Conservation (phyloP, 1,139 yeast species). For the Kluyveromyces marxianus region DNA sequence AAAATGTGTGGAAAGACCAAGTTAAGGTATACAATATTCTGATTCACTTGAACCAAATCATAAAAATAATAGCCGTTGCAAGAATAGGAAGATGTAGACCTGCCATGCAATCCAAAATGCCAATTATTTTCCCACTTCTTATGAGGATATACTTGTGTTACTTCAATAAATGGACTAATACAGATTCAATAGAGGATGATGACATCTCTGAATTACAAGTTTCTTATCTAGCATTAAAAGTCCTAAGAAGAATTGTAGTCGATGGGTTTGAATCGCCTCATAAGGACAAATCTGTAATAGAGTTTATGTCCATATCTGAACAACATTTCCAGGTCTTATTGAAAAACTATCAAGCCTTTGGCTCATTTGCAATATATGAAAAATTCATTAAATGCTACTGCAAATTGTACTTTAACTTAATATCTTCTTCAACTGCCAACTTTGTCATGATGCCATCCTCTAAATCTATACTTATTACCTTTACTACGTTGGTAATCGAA, state of each 20-base stretch:
- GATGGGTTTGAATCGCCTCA: conserved; percentile 73
- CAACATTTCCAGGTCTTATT: conserved; percentile 55
- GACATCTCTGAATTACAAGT: conserved; percentile 42
- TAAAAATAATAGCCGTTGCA: conserved; percentile 66
- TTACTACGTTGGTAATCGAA: conserved; percentile 51
- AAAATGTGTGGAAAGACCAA: conserved; percentile 37
- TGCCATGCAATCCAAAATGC: conserved; percentile 68
- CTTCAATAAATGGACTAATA: conserved; percentile 54
- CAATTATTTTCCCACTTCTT: conserved; percentile 51
- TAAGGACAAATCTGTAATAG: conserved; percentile 45
- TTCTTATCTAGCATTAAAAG: conserved; percentile 71
- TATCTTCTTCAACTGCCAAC: conserved; percentile 46
- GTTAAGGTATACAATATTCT: conserved; percentile 54
- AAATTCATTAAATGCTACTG: conserved; percentile 69
- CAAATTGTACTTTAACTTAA: conserved; percentile 56
- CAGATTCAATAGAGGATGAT: conserved; percentile 24
- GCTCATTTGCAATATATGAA: conserved; percentile 49
- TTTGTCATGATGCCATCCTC: conserved; percentile 65
- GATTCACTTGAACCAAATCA: conserved; percentile 62
- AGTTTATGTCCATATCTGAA: conserved; percentile 51
- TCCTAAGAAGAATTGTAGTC: conserved; percentile 60
- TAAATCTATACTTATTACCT: conserved; percentile 48
- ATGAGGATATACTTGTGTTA: conserved; percentile 51
- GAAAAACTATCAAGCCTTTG: conserved; percentile 44
- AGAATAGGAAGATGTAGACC: conserved; percentile 77